A percentile compares a stretch with the other conserved stretches of the same genome.
Evolutionary conservation across 2,329 filamentous ascomycete genomes (phyloP).

Genomic region (Monilinia polystroma): DNA sequence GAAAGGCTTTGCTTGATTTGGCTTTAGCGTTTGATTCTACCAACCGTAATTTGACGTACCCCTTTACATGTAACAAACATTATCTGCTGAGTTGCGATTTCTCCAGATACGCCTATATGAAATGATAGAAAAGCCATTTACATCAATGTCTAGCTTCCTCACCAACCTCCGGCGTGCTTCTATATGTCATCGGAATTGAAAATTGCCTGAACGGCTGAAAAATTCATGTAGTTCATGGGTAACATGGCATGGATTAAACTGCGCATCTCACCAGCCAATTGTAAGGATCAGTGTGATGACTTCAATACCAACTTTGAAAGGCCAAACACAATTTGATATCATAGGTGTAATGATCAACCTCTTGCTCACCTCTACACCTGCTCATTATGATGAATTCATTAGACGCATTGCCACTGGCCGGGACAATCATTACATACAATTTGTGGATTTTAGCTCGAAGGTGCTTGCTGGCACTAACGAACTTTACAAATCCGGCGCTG

Average conservation of each 20-base stretch:
- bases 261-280: background rate
- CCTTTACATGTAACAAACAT: background rate
- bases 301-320: too few relatives aligned
- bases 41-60: background rate
- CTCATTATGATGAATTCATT: slow-evolving; percentile 21
- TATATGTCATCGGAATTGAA: background rate
- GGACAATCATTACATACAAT: slow-evolving; percentile 23
- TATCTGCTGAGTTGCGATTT: background rate
- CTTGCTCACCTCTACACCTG: background rate
- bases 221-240: background rate
- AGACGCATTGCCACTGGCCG: slow-evolving; percentile 21
- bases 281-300: background rate
- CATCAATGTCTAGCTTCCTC: background rate
- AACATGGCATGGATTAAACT: background rate
- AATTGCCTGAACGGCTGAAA: too few relatives aligned
- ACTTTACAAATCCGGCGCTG: slow-evolving; percentile 23
- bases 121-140: background rate
- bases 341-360: background rate
- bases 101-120: background rate
- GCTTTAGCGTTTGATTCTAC: background rate
- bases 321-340: background rate
- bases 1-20: background rate
- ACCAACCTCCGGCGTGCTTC: background rate
- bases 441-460: slow-evolving; percentile 27
- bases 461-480: slow-evolving; percentile 21